These are phyloP conservation scores for Turnera subulata DNA, from an alignment of 345 rosid genomes.

Conservation along the genomic window DNA sequence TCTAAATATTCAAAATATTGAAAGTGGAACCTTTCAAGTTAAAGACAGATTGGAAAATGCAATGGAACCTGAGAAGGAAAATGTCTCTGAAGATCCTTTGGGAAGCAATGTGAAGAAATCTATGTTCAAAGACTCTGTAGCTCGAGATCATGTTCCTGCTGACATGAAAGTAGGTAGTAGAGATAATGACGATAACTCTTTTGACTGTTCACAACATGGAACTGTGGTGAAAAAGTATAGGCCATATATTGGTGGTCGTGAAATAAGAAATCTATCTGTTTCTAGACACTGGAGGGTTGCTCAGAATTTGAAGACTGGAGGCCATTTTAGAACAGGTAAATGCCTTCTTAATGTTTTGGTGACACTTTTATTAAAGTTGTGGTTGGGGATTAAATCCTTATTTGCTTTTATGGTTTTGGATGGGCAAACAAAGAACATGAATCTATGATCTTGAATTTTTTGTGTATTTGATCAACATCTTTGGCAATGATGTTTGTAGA, in stretches of 20 bases:
- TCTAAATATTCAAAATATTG: not conserved
- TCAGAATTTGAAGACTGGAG: constrained; percentile 20
- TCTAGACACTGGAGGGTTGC: constrained; percentile 21
- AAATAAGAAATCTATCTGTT: constrained; percentile 17
- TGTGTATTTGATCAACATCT: not conserved
- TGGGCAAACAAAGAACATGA: not conserved
- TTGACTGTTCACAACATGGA: constrained; percentile 9
- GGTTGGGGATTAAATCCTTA: no score
- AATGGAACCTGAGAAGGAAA: constrained; percentile 21
- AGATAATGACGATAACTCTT: constrained; percentile 23
- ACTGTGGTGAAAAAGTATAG: constrained; percentile 11
- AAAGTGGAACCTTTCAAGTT: constrained; percentile 10
- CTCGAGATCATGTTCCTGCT: constrained; percentile 20
- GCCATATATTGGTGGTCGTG: constrained; percentile 10
- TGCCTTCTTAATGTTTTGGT: constrained; percentile 6
- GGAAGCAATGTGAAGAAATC: constrained; percentile 19
- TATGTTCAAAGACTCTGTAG: constrained; percentile 24
- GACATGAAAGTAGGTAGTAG: constrained; percentile 15
- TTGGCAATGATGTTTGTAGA: constrained; percentile 26
- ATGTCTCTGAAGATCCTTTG: constrained; percentile 7
- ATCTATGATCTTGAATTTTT: constrained; percentile 2
- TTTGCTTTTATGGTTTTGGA: no score
- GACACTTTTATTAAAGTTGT: no score
- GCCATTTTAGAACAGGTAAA: constrained; percentile 22
- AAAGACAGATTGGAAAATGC: constrained; percentile 20